Evolutionary conservation across 352 stramenopile genomes (phyloP), one percentile per base, ranked within the genome.

Genomic region (Pythium diclinum): DNA sequence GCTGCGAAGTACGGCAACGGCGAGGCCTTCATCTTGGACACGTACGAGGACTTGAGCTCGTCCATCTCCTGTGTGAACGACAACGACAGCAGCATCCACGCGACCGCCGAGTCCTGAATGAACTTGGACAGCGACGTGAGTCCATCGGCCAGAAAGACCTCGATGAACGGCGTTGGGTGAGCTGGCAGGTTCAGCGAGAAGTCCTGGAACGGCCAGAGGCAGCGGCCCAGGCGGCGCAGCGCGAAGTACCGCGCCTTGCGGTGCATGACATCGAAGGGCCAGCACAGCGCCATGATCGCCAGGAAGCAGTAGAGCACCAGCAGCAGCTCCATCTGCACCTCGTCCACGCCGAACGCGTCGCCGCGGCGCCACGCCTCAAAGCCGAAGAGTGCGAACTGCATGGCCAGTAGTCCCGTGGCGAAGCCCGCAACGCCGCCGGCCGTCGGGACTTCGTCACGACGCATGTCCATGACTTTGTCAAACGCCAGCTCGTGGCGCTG

Each of bases 91-190:
- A 94, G 72, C 68, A 90, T 68, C 51, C 85, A 61, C 53, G 81
- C 83, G 13, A 91, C 76, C 0, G 77, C 74, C 60, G 79, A 58
- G 68, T 94, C 85, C 58, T 91, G 80, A 42, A 91, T 82, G 49
- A 91, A 90, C 76, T 94, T 94, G 69, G 85, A 94, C 62, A 92
- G 69, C 60, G 80, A 91, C 65, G 85, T 94, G 65, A 94, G 74
- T 11, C 80, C 85, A 58, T 92, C 85, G 30, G 85, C 85, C 19
- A 94, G 72, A 59, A 92, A 92, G 10, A 94, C 85, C 46, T 94
- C 83, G 49, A 88, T 68, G 47, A 94, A 94, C 1, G 81, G 81
- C 61, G 83, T 92, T 17, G 79, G 63, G 48, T 82, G 69, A 6
- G 74, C 59, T 33, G 79, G 78, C 23, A 91, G 49, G 36, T 76